Evolutionary conservation across 495 filamentous ascomycete genomes (phyloP), one percentile per base, ranked within the genome.

Genomic region (Mytilinidion resinicola): DNA sequence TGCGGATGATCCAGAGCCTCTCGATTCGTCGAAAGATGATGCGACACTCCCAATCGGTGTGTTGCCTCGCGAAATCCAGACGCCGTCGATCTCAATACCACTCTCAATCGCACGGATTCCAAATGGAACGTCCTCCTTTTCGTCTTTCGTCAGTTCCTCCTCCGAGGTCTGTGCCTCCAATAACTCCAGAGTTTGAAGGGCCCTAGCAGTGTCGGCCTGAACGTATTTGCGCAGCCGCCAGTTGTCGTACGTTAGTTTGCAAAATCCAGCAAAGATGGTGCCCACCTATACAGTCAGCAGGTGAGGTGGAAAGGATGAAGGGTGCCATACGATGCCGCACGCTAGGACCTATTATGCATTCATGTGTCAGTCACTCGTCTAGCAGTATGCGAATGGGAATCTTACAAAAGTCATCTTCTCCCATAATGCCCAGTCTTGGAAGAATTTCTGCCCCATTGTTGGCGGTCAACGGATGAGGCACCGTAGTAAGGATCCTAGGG

Each of bases 381-480:
- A 36, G n/a, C 20, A 41, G 43, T 49, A 36, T 33, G 35, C n/a
- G 19, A 15, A 25, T 8, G 9, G n/a, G 36, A 2, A 21, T 80
- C 89, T 74, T 77, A 96, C 92, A 74, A 96, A 85, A 60, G 81
- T 85, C 83, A 96, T 80, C 78, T 96, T 86, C 79, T 95, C 82
- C 92, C 92, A 97, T 66, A 93, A 72, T 61, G 79, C 69, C 91
- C 91, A 96, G 38, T 73, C 77, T 39, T 74, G 66, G 76, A 92
- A 96, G 75, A 96, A 96, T 12, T 38, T 39, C 11, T 53, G 55
- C 44, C 58, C 62, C 66, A 70, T 69, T 15, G 36, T 55, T 43
- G 53, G 14, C 17, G 14, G 15, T 25, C 8, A 49, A 49, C 9
- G 46, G 21, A 42, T 30, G 25, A 30, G 25, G 25, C 25, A 30